Base-by-base conservation (phyloP, 352 stramenopile species). In the Nothophytophthora sp. region DNA sequence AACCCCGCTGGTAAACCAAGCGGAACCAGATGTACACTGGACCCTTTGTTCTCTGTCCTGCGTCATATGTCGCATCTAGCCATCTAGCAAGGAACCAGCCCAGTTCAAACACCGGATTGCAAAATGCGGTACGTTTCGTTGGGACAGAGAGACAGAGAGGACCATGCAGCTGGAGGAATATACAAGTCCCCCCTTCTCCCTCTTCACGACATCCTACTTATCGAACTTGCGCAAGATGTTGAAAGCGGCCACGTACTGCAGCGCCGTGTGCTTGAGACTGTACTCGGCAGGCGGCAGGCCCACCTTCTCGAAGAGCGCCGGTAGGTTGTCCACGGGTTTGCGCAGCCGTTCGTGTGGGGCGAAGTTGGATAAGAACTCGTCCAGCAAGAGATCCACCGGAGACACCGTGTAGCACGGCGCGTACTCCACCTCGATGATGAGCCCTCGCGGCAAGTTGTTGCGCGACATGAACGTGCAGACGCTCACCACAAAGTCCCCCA, bases 401-500 rank as follows among this genome's bases (percentile, higher is more conserved):
- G 81, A 65, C 11, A 89, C 78, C 4, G 79, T 87, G 52, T 88
- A 88, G 62, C 80, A 92, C 50, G 84, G 81, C 42, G 80, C 67
- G 67, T 95, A 95, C 65, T 95, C 81, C 34, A 95, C 73, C 53
- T 95, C 84, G 51, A 95, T 63, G 36, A 92, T 73, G 46, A 95
- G 79, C 2, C 84, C 84, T 49, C 79, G 72, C 23, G 84, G 84
- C 32, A 88, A 63, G 48, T 90, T 92, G 57, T 84, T 92, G 50
- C 84, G 81, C 34, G 80, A 88, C 73, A 95, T 92, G 72, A 95
- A 92, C 16, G 81, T 92, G 43, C 84, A 92, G 5, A 95, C 76
- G 63, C 84, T 90, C 49, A 95, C 81, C 19, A 86, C 63, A 46
- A 95, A 95, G 63, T 95, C 84, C 10, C 84, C 84, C 27, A 95